Conservation (phyloP, 2,329 filamentous ascomycete species). For the Incumbomyces delicatus region DNA sequence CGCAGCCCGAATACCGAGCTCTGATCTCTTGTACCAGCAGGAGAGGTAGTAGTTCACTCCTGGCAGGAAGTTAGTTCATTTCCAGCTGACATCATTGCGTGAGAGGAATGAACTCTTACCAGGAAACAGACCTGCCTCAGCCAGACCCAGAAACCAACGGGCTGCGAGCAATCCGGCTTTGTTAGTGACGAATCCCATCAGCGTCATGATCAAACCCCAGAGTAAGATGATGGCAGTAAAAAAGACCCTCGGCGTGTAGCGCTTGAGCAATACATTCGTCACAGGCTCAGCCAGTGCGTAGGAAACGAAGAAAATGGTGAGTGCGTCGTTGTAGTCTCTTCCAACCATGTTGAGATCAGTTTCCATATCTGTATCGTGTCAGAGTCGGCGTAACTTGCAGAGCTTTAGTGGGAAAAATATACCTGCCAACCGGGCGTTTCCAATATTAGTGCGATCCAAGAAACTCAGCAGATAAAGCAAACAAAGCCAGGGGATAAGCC, state of each 20-base stretch:
- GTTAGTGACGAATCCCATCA: slow-evolving; percentile 24
- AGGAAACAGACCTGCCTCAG: slow-evolving; percentile 43
- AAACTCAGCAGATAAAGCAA: slow-evolving; percentile 25
- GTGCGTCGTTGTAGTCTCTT: slow-evolving; percentile 29
- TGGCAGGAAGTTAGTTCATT: slow-evolving; percentile 27
- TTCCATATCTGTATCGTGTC: slow-evolving; percentile 16
- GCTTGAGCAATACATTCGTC: slow-evolving; percentile 73
- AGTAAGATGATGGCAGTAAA: slow-evolving; percentile 58
- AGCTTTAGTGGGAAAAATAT: no score
- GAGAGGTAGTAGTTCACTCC: slow-evolving; percentile 32
- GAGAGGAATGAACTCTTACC: slow-evolving; percentile 19
- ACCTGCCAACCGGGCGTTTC: slow-evolving; percentile 25
- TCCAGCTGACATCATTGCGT: not conserved
- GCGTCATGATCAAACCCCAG: slow-evolving; percentile 37
- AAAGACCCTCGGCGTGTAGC: slow-evolving; percentile 63
- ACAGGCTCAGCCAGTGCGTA: slow-evolving; percentile 67
- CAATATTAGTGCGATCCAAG: slow-evolving; percentile 28
- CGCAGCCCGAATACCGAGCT: slow-evolving; percentile 50
- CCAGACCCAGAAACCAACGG: slow-evolving; percentile 41
- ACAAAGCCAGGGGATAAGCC: slow-evolving; percentile 17
- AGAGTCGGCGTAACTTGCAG: no score
- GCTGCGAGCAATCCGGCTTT: slow-evolving; percentile 36
- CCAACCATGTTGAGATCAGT: slow-evolving; percentile 21
- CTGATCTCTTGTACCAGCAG: slow-evolving; percentile 48
- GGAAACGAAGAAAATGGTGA: slow-evolving; percentile 75